These are phyloP conservation scores for Neostapfia colusana DNA, from an alignment of 176 grass and related monocot genomes.

Conservation along the genomic window DNA sequence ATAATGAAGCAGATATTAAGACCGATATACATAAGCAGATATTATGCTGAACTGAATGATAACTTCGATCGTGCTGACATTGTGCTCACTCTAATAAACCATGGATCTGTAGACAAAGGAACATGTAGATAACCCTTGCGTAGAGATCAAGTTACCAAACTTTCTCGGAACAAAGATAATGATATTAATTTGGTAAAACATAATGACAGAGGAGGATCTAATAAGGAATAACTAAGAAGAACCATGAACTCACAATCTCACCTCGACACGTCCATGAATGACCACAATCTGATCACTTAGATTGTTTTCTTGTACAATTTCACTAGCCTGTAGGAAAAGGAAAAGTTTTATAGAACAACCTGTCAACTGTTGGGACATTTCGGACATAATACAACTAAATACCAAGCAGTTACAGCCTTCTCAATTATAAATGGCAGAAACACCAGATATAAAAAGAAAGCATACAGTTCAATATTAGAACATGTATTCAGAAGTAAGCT, in stretches of 20 bases:
- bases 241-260: constrained; percentile 44
- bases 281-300: constrained; percentile 70
- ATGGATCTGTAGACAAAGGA: background rate
- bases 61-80: background rate
- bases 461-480: constrained; percentile 4
- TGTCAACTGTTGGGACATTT: background rate
- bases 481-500: constrained; percentile 18
- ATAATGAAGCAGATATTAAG: constrained; percentile 5
- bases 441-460: constrained; percentile 21
- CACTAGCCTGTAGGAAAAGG: constrained; percentile 56
- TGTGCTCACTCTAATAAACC: background rate
- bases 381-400: background rate
- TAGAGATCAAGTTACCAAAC: background rate
- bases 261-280: constrained; percentile 86
- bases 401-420: background rate
- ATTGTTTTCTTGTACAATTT: constrained; percentile 79
- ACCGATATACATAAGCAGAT: constrained; percentile 20
- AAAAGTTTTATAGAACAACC: background rate
- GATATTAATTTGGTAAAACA: constrained; percentile 16
- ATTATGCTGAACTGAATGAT: background rate
- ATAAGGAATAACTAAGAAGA: constrained; percentile 16
- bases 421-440: constrained; percentile 23
- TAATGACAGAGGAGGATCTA: constrained; percentile 1
- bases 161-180: background rate
- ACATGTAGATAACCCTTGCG: constrained; percentile 21